phyloP scores from a whole-genome alignment of 306 rosid genomes.

The Notholithocarpus densiflorus region DNA sequence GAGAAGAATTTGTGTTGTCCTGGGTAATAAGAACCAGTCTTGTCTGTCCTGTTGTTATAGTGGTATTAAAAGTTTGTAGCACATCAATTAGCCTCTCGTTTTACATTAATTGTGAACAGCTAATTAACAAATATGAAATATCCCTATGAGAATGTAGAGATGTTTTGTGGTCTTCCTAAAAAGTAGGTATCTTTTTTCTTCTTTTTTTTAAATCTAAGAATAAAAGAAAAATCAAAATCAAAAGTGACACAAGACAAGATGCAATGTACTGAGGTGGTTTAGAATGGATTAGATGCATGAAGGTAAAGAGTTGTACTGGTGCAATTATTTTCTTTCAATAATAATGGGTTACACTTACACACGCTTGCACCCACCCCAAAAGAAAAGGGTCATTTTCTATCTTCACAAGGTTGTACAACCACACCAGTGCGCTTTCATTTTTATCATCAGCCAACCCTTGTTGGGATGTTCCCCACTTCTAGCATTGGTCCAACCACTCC shows the following conservation, averaged over 20 bases:
- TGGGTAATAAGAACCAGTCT: no score
- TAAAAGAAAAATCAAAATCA: neutral
- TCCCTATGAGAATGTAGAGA: no score
- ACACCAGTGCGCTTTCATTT: neutral
- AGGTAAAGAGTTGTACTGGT: neutral
- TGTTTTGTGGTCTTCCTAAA: neutral
- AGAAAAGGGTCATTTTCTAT: conserved; percentile 6
- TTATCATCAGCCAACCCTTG: conserved; percentile 2
- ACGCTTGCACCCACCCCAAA: neutral
- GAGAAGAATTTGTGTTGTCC: no score
- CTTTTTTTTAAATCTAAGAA: no score
- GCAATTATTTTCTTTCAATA: conserved; percentile 10
- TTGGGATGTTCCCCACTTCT: conserved; percentile 19
- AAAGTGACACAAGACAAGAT: neutral
- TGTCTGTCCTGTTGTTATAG: no score
- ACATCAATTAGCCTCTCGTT: no score
- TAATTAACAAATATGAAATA: no score
- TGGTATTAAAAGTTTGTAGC: no score
- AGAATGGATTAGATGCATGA: neutral
- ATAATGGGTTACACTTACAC: neutral
- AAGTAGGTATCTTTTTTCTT: neutral
- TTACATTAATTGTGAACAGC: no score
- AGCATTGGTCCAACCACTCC: conserved; percentile 22
- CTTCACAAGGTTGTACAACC: neutral
- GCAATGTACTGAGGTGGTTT: no score